Evolutionary conservation across 78 protist genomes (phyloP), one percentile per base, ranked within the genome.

Genomic region (Dictyostelium citrinum): DNA sequence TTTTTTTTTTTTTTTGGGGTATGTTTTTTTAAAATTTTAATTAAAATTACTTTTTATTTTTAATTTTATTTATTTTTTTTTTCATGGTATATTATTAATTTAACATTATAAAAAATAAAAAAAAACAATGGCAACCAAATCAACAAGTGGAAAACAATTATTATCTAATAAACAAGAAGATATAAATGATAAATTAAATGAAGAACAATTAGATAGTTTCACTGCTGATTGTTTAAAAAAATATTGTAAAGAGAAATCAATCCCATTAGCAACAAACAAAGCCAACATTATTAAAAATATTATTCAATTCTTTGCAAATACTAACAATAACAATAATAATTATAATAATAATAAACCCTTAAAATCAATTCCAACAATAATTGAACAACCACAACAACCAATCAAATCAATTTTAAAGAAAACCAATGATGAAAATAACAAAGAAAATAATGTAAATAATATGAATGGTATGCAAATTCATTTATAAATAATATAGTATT

Each of bases 211-310:
- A 22, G 67, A 86, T 27, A 27, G 8, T 10, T 86, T 60, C n/a
- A 76, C 92, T 2, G 39, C 71, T 11, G 92, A 86, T 10, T 86
- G 92, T 77, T 64, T 86, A 58, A 86, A 86, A 45, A 86, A 31
- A 46, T 86, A 86, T 76, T 76, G 92, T 41, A 86, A 76, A 58
- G 29, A 17, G 11, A 51, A 86, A 17, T 33, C 67, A 39, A 41
- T 86, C 7, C 45, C 43, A 58, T 14, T 20, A 10, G 37, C 67
- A 3, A 27, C 92, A 51, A 77, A 71, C n/a, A 86, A 74, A 41
- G n/a, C 35, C 46, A 43, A 67, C 5, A 76, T 77, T 37, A 86
- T 86, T 20, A 17, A 6, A 39, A 61, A 22, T 61, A 55, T 76
- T 55, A 58, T 76, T 29, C 33, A 29, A 20, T 49, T 41, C 16